These are phyloP conservation scores for Aphanoascus verrucosus DNA, from an alignment of 2,329 filamentous ascomycete species.

Conservation along the genomic window DNA sequence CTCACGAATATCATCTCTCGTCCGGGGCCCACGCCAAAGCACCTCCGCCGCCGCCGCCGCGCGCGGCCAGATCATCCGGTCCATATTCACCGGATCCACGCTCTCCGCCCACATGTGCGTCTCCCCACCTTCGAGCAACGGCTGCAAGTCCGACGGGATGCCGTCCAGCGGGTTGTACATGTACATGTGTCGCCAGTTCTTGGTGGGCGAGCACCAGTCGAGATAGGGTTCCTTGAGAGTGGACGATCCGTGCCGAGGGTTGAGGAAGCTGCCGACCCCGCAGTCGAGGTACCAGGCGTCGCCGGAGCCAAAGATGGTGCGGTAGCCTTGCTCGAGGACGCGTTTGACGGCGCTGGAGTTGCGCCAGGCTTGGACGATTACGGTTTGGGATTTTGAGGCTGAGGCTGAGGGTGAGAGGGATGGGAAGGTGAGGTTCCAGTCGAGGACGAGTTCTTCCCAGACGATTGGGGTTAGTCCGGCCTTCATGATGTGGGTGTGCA, in stretches of 20 bases:
- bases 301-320: constrained; percentile 26
- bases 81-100: constrained; percentile 64
- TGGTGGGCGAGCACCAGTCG: constrained; percentile 48
- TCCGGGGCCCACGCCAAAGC: constrained; percentile 58
- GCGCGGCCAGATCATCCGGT: constrained; percentile 68
- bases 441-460: constrained; percentile 77
- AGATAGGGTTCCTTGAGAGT: constrained; percentile 13
- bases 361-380: constrained; percentile 71
- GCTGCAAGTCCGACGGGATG: constrained; percentile 50
- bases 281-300: constrained; percentile 27
- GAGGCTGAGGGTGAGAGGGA: constrained; percentile 34
- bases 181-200: constrained; percentile 76
- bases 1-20: constrained; percentile 41
- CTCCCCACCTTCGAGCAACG: constrained; percentile 70
- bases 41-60: constrained; percentile 65
- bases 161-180: constrained; percentile 61
- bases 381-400: constrained; percentile 36
- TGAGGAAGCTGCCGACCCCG: constrained; percentile 27
- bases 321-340: constrained; percentile 23
- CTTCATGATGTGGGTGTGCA: constrained; percentile 54
- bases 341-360: constrained; percentile 19
- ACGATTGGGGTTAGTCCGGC: constrained; percentile 62
- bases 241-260: constrained; percentile 21
- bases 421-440: constrained; percentile 60
- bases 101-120: constrained; percentile 71